phyloP scores from a whole-genome alignment of 2,329 filamentous ascomycete species.

The Trichoderma lentiforme region DNA sequence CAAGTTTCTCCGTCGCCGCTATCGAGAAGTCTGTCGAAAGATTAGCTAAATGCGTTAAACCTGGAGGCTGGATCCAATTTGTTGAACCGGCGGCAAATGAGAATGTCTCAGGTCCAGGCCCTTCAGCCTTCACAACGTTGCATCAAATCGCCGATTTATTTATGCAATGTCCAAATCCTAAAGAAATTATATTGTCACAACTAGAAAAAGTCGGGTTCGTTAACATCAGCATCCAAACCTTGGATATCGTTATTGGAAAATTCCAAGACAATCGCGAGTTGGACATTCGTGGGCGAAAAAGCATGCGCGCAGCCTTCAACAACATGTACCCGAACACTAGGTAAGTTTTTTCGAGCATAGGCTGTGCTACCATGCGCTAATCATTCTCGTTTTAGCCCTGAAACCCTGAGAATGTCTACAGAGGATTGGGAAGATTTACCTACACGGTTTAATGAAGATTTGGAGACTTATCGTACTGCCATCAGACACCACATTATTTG shows the following conservation, averaged over 20 bases:
- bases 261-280: slow-evolving; percentile 10
- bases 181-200: background rate
- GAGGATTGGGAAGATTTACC: background rate
- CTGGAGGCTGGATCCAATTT: slow-evolving; percentile 20
- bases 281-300: slow-evolving; percentile 9
- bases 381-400: background rate
- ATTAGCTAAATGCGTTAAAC: slow-evolving; percentile 18
- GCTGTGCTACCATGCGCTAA: background rate
- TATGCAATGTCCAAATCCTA: slow-evolving; percentile 10
- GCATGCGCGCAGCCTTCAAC: slow-evolving; percentile 6
- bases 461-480: background rate
- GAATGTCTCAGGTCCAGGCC: slow-evolving; percentile 9
- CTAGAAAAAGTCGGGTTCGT: background rate
- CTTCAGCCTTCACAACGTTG: slow-evolving; percentile 4
- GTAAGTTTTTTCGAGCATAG: background rate
- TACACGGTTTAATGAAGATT: slow-evolving; percentile 3
- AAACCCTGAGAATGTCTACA: background rate
- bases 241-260: slow-evolving; percentile 15
- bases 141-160: slow-evolving; percentile 7
- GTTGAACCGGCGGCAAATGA: slow-evolving; percentile 17
- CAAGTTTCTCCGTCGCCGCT: background rate
- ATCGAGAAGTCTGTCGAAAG: background rate
- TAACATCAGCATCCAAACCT: background rate
- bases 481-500: slow-evolving; percentile 13
- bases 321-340: slow-evolving; percentile 6